Percentiles rank a stretch among this genome's conserved stretches.
Conservation (phyloP, 768 basidiomycete genomes). For the Tylopilus vinaceipallidus region DNA sequence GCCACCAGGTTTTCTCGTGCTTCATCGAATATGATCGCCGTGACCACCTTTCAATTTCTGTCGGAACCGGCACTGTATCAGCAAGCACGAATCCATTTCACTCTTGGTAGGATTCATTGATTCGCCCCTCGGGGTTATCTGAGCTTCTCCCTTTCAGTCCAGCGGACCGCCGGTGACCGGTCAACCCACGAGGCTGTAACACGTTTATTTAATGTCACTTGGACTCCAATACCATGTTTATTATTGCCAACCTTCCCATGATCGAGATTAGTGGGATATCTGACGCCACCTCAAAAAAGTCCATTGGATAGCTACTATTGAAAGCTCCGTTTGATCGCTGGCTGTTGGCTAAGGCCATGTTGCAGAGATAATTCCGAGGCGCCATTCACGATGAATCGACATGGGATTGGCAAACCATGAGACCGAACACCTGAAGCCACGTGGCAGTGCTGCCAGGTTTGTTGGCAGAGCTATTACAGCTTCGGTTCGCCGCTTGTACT, state of each 20-base stretch:
- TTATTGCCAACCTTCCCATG: slow-evolving; percentile 22
- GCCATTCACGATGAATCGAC: not conserved
- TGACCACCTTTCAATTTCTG: slow-evolving; percentile 25
- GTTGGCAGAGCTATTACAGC: slow-evolving; percentile 1
- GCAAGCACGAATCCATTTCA: slow-evolving; percentile 21
- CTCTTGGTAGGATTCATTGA: slow-evolving; percentile 26
- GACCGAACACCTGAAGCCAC: slow-evolving; percentile 2
- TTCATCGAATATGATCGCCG: slow-evolving; percentile 32
- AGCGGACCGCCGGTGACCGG: slow-evolving; percentile 23
- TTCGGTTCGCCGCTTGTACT: not conserved
- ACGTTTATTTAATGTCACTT: slow-evolving; percentile 32
- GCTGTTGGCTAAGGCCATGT: not conserved
- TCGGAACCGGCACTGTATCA: slow-evolving; percentile 33
- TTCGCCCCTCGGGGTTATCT: slow-evolving; percentile 33
- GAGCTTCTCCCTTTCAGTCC: slow-evolving; percentile 14
- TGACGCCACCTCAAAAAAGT: slow-evolving; percentile 8
- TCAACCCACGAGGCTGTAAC: slow-evolving; percentile 31
- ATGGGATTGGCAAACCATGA: slow-evolving; percentile 1
- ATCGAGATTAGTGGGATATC: slow-evolving; percentile 24
- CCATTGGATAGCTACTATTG: not conserved
- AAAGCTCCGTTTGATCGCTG: slow-evolving; percentile 4
- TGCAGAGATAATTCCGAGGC: slow-evolving; percentile 15
- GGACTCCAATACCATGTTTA: slow-evolving; percentile 20
- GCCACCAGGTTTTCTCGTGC: slow-evolving; percentile 37
- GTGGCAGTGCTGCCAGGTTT: slow-evolving; percentile 6